phyloP scores from a whole-genome alignment of 2,329 filamentous ascomycete species.

The Phialophora macrospora region DNA sequence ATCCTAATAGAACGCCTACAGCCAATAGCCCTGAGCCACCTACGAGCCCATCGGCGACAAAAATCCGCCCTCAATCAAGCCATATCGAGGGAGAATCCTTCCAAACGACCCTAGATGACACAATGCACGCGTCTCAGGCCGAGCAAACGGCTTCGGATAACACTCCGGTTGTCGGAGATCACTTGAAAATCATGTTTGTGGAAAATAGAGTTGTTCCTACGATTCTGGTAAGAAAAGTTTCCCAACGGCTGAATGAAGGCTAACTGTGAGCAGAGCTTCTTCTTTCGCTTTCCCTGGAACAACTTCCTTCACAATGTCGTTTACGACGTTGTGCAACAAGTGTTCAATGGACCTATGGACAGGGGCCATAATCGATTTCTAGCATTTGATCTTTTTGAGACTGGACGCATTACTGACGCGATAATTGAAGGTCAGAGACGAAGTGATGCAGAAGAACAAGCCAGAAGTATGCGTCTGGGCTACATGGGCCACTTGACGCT shows the following conservation, averaged over 20 bases:
- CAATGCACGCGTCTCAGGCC: constrained; percentile 47
- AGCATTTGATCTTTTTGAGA: constrained; percentile 90
- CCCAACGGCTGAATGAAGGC: background rate
- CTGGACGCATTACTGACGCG: constrained; percentile 83
- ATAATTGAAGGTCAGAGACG: constrained; percentile 89
- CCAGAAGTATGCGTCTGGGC: constrained; percentile 86
- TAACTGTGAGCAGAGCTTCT: constrained; percentile 72
- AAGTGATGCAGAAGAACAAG: constrained; percentile 82
- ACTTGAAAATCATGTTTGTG: constrained; percentile 94
- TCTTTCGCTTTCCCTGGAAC: constrained; percentile 99
- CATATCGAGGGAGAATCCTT: constrained; percentile 32
- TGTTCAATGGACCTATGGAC: constrained; percentile 98
- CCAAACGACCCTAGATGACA: constrained; percentile 28
- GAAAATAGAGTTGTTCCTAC: constrained; percentile 93
- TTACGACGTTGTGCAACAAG: constrained; percentile 97
- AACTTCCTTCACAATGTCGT: constrained; percentile 99
- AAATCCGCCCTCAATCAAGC: constrained; percentile 21
- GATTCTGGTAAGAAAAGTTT: constrained; percentile 73
- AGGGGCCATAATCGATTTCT: constrained; percentile 88
- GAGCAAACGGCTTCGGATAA: constrained; percentile 64
- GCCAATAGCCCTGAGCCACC: constrained; percentile 37
- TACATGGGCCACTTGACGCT: constrained; percentile 99
- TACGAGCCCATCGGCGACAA: constrained; percentile 25
- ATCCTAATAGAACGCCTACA: constrained; percentile 40
- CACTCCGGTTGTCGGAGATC: constrained; percentile 86